Evolutionary conservation across 1,284 basidiomycete species (phyloP).

Genomic region (Rhodotorula sp.): DNA sequence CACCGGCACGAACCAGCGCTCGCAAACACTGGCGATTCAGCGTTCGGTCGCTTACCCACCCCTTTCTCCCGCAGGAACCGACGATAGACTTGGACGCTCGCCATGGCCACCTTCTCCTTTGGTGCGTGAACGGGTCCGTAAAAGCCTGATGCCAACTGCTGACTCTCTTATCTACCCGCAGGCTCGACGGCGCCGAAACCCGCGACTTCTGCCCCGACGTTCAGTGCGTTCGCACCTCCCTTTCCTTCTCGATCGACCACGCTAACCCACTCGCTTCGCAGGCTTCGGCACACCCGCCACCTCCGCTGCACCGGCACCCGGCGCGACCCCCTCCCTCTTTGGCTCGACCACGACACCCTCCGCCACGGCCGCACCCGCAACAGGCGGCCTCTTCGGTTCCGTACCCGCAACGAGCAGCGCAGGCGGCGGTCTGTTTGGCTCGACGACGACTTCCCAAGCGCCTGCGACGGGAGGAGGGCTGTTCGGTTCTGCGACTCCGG

Average conservation of each 20-base stretch:
- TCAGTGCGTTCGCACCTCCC: conserved; percentile 13
- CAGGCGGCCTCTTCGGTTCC: conserved; percentile 6
- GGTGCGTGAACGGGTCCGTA: neutral
- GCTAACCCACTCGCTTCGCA: neutral
- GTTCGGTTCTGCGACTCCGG: conserved; percentile 7
- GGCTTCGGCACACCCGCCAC: conserved; percentile 28
- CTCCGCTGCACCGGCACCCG: neutral
- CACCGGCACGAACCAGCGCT: too few species aligned
- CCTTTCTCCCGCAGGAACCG: too few species aligned
- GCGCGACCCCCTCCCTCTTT: conserved; percentile 24
- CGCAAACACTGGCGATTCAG: too few species aligned
- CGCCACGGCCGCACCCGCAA: neutral
- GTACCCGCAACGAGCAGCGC: conserved; percentile 4
- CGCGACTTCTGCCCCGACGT: conserved; percentile 12
- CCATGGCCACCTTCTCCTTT: conserved; percentile 14
- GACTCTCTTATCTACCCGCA: neutral
- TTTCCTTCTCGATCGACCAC: accelerated
- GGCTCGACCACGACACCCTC: conserved; percentile 1
- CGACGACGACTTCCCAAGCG: neutral
- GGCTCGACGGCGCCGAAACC: conserved; percentile 25
- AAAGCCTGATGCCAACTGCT: neutral
- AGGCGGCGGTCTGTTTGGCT: conserved; percentile 25
- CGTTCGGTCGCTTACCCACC: too few species aligned
- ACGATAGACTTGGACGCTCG: too few species aligned
- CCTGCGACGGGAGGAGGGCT: neutral